phyloP scores from a whole-genome alignment of 2,329 filamentous ascomycete genomes.

The Colletotrichum magnum region DNA sequence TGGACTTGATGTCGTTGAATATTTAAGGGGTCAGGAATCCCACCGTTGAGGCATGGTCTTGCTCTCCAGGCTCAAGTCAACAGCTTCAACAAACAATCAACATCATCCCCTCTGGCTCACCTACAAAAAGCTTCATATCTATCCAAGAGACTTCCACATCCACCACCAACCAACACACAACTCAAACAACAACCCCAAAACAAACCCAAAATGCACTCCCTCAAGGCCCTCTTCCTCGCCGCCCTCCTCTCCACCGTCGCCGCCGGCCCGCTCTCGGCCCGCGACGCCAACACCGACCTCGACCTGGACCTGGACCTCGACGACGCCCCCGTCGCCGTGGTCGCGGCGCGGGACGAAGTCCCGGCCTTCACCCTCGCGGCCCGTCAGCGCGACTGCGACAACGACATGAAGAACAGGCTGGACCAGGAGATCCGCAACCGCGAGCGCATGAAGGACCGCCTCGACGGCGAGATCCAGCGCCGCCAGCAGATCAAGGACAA shows the following conservation, averaged over 20 bases:
- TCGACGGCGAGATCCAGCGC: conserved; percentile 36
- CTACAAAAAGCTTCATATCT: not conserved
- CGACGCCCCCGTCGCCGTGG: not conserved
- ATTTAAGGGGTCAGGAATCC: conserved; percentile 4
- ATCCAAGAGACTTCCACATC: not conserved
- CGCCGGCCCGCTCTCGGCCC: not conserved
- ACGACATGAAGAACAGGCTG: conserved; percentile 9
- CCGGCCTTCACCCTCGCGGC: not conserved
- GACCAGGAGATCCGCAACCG: conserved; percentile 49
- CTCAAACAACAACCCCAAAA: not conserved
- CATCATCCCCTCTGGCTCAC: too few species aligned
- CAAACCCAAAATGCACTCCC: conserved; percentile 16
- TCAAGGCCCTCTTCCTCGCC: conserved; percentile 22
- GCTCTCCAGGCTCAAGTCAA: not conserved
- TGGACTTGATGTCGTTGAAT: not conserved
- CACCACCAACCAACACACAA: not conserved
- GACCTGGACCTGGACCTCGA: not conserved
- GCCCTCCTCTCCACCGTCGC: conserved; percentile 17
- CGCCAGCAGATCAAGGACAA: conserved; percentile 23
- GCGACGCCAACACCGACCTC: not conserved
- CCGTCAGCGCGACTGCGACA: conserved; percentile 6
- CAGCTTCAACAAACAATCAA: not conserved
- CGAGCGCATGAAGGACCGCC: conserved; percentile 44
- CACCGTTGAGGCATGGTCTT: fast-evolving
- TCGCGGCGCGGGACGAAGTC: not conserved